Percentiles rank a stretch among this genome's conserved stretches.
Evolutionary conservation across 1,284 basidiomycete species (phyloP).

Genomic region (Inonotus hispidus): DNA sequence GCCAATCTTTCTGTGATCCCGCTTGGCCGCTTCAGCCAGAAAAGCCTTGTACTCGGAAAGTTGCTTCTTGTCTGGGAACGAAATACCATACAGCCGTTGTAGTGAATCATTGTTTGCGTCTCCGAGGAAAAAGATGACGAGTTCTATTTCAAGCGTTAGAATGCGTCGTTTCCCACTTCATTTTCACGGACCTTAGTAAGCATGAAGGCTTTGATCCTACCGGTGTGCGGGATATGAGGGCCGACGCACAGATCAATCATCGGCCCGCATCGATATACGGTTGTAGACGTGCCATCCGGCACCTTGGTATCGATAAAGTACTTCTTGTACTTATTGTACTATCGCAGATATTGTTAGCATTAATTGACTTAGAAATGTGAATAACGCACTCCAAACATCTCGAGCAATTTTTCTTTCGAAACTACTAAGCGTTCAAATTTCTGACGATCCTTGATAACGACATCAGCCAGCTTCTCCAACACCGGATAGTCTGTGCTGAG

Average conservation of each 20-base stretch:
- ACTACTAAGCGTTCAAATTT: constrained; percentile 93
- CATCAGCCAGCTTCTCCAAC: constrained; percentile 86
- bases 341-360: constrained; percentile 15
- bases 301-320: constrained; percentile 96
- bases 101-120: constrained; percentile 93
- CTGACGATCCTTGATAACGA: constrained; percentile 94
- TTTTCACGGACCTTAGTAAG: constrained; percentile 71
- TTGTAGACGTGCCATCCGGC: constrained; percentile 94
- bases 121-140: constrained; percentile 98
- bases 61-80: constrained; percentile 98
- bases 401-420: constrained; percentile 88
- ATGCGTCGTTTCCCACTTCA: background rate
- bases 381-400: constrained; percentile 87
- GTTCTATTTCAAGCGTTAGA: constrained; percentile 48
- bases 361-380: background rate
- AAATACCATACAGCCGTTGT: constrained; percentile 97
- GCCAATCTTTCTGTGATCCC: constrained; percentile 95
- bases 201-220: constrained; percentile 95
- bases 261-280: constrained; percentile 97
- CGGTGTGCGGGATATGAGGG: constrained; percentile 97
- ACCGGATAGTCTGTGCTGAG: constrained; percentile 80
- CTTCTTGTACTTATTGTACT: constrained; percentile 99
- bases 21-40: constrained; percentile 93
- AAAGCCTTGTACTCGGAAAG: constrained; percentile 95
- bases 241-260: constrained; percentile 98